Evolutionary conservation across 2,329 filamentous ascomycete genomes (phyloP).

Genomic region (Botrytis galanthina): DNA sequence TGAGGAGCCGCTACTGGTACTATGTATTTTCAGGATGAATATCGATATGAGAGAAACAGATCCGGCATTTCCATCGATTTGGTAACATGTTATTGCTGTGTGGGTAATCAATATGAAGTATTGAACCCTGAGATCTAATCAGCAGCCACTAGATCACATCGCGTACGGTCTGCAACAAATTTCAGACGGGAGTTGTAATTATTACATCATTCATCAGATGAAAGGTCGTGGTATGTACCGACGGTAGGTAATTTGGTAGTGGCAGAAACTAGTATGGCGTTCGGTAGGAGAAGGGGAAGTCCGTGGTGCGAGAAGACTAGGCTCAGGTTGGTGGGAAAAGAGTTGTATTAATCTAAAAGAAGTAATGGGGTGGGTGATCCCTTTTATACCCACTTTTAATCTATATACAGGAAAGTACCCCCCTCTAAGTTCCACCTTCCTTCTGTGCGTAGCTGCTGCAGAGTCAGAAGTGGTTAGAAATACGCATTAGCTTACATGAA

Average conservation of each 20-base stretch:
- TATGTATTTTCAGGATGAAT: too few species aligned
- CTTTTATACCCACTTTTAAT: too few species aligned
- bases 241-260: not conserved
- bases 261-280: not conserved
- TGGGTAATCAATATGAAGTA: not conserved
- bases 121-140: not conserved
- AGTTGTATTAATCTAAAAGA: too few species aligned
- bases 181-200: not conserved
- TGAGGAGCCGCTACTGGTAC: not conserved
- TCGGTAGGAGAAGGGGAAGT: not conserved
- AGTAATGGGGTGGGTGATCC: too few species aligned
- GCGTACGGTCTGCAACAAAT: not conserved
- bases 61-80: not conserved
- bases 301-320: too few species aligned
- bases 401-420: too few species aligned
- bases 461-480: not conserved
- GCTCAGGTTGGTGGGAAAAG: too few species aligned
- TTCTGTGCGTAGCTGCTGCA: too few species aligned
- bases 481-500: not conserved
- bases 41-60: not conserved
- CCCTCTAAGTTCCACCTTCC: too few species aligned
- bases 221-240: not conserved
- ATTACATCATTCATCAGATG: not conserved
- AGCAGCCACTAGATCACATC: not conserved
- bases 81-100: not conserved